These are phyloP conservation scores for Hypoxylon subgilvum DNA, from an alignment of 495 filamentous ascomycete species.

Conservation along the genomic window DNA sequence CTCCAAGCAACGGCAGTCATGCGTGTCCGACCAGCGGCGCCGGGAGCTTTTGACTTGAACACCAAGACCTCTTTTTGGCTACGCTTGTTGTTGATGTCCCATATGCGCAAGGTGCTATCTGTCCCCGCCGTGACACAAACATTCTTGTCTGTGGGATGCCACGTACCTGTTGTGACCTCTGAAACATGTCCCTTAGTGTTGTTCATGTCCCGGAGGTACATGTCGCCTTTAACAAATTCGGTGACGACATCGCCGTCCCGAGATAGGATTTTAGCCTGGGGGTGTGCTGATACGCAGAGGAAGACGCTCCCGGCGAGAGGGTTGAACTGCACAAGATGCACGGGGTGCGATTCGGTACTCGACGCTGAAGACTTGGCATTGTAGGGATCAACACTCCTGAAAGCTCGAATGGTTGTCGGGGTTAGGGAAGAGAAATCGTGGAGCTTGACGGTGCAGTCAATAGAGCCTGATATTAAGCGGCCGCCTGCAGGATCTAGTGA, in stretches of 20 bases:
- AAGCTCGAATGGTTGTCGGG: slow-evolving; percentile 87
- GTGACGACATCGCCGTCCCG: slow-evolving; percentile 84
- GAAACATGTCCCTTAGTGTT: slow-evolving; percentile 96
- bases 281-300: slow-evolving; percentile 81
- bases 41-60: slow-evolving; percentile 85
- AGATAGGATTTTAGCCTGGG: slow-evolving; percentile 86
- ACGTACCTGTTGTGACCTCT: slow-evolving; percentile 83
- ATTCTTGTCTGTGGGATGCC: slow-evolving; percentile 84
- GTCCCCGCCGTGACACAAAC: slow-evolving; percentile 87
- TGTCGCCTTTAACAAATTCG: slow-evolving; percentile 95
- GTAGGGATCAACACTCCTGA: slow-evolving; percentile 89
- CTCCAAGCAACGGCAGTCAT: slow-evolving; percentile 95
- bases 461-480: slow-evolving; percentile 84
- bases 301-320: slow-evolving; percentile 79
- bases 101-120: slow-evolving; percentile 93
- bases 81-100: slow-evolving; percentile 88
- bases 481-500: slow-evolving; percentile 84
- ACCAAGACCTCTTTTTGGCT: slow-evolving; percentile 92
- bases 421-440: slow-evolving; percentile 98
- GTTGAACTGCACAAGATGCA: slow-evolving; percentile 87
- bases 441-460: slow-evolving; percentile 87
- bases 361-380: slow-evolving; percentile 70
- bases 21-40: slow-evolving; percentile 86
- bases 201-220: slow-evolving; percentile 95
- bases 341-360: slow-evolving; percentile 80